These are phyloP conservation scores for Bacterosira constricta DNA, from an alignment of 108 stramenopile genomes.

Conservation along the genomic window DNA sequence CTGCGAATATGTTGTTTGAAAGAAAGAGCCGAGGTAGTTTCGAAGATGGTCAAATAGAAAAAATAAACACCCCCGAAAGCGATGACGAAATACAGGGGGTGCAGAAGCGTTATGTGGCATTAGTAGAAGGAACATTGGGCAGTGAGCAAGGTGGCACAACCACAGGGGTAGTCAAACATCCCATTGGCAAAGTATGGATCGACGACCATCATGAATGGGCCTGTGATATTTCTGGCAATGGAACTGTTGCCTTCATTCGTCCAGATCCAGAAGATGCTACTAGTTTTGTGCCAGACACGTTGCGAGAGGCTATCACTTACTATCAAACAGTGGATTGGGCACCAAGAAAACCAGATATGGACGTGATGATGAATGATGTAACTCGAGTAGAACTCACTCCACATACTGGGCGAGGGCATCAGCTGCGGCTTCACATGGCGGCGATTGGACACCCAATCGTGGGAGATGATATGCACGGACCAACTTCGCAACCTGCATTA, in stretches of 20 bases:
- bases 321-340: constrained; percentile 33
- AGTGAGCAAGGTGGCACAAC: constrained; percentile 28
- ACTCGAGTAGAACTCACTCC: constrained; percentile 53
- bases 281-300: constrained; percentile 37
- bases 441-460: constrained; percentile 64
- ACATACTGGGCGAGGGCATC: constrained; percentile 75
- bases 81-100: constrained; percentile 15
- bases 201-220: constrained; percentile 52
- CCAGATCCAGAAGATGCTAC: not conserved
- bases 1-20: constrained; percentile 55
- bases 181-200: constrained; percentile 55
- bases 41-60: no score
- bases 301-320: constrained; percentile 50
- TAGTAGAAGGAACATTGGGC: constrained; percentile 53
- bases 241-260: constrained; percentile 24
- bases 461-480: constrained; percentile 52
- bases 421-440: constrained; percentile 69
- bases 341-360: not conserved
- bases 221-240: constrained; percentile 36
- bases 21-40: constrained; percentile 21
- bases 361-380: not conserved
- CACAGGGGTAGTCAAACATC: constrained; percentile 18
- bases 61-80: no score
- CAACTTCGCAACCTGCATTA: not conserved
- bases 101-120: constrained; percentile 60